Conservation (phyloP, 2,329 filamentous ascomycete genomes). For the Pseudocercospora cruenta region DNA sequence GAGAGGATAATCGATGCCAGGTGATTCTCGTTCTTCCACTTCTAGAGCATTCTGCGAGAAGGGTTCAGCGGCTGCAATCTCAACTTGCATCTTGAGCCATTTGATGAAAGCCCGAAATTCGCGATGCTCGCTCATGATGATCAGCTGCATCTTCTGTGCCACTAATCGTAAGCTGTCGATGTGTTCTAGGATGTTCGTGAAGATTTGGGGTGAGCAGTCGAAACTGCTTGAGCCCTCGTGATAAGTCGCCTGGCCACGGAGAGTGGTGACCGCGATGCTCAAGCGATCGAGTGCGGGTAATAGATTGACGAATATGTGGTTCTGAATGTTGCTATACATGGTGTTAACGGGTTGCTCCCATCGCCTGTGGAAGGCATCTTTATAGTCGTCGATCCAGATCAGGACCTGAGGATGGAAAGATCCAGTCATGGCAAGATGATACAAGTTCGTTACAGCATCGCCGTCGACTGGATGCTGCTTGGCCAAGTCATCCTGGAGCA, state of each 20-base stretch:
- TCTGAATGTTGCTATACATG: slow-evolving; percentile 76
- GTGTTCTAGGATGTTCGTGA: slow-evolving; percentile 62
- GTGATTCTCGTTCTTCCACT: slow-evolving; percentile 74
- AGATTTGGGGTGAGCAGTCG: slow-evolving; percentile 51
- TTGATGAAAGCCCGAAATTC: slow-evolving; percentile 77
- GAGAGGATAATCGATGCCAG: slow-evolving; percentile 69
- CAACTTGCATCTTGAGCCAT: slow-evolving; percentile 84
- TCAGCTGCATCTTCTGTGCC: slow-evolving; percentile 71
- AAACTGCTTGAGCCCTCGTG: slow-evolving; percentile 67
- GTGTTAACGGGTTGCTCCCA: slow-evolving; percentile 88
- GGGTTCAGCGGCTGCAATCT: slow-evolving; percentile 69
- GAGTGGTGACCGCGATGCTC: slow-evolving; percentile 76
- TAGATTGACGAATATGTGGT: slow-evolving; percentile 82
- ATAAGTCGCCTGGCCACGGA: slow-evolving; percentile 82
- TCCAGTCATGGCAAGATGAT: slow-evolving; percentile 82
- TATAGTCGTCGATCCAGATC: slow-evolving; percentile 70
- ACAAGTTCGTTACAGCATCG: slow-evolving; percentile 74
- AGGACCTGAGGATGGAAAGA: slow-evolving; percentile 74
- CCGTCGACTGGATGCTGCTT: slow-evolving; percentile 61
- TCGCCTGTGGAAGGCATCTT: slow-evolving; percentile 67
- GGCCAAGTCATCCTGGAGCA: slow-evolving; percentile 72
- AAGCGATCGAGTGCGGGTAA: slow-evolving; percentile 85
- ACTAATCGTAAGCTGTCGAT: slow-evolving; percentile 76
- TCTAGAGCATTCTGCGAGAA: slow-evolving; percentile 66
- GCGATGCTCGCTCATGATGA: slow-evolving; percentile 74